Conservation (phyloP, 2,329 filamentous ascomycete genomes). For the Phialophora macrospora region DNA sequence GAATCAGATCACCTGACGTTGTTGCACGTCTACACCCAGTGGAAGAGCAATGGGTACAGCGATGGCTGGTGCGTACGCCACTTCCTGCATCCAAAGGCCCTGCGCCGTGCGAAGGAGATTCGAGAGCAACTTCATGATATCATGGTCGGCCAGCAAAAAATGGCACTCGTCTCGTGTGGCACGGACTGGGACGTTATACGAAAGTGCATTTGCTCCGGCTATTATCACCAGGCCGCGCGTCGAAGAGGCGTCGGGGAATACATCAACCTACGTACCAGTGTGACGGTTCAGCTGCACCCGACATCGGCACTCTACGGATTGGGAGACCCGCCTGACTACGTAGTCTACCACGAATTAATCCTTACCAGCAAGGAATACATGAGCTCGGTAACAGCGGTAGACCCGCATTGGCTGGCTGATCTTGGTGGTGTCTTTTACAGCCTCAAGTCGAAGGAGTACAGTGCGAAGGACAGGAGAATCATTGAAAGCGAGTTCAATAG, state of each 20-base stretch:
- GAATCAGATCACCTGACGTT: constrained; percentile 97
- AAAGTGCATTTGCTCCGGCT: constrained; percentile 95
- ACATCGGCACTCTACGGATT: constrained; percentile 91
- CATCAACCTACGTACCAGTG: constrained; percentile 91
- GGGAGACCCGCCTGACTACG: constrained; percentile 93
- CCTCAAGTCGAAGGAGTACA: constrained; percentile 97
- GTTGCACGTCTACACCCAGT: constrained; percentile 93
- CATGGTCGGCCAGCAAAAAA: constrained; percentile 83
- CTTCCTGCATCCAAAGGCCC: constrained; percentile 92
- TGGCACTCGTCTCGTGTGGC: constrained; percentile 83
- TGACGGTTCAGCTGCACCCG: constrained; percentile 91
- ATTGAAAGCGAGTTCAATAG: constrained; percentile 91
- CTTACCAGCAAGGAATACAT: constrained; percentile 95
- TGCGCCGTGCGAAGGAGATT: constrained; percentile 90
- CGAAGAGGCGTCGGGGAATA: constrained; percentile 97
- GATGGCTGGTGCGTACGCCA: constrained; percentile 93
- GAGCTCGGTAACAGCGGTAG: constrained; percentile 93
- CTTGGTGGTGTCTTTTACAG: constrained; percentile 96
- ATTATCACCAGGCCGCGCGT: constrained; percentile 96
- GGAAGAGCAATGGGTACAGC: constrained; percentile 86
- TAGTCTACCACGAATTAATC: constrained; percentile 97
- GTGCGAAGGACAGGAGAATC: constrained; percentile 79
- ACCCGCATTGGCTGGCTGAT: constrained; percentile 96
- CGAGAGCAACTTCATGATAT: constrained; percentile 92
- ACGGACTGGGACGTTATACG: constrained; percentile 97